Conservation (phyloP, 345 rosid genomes). For the Hypericum androsaemum region DNA sequence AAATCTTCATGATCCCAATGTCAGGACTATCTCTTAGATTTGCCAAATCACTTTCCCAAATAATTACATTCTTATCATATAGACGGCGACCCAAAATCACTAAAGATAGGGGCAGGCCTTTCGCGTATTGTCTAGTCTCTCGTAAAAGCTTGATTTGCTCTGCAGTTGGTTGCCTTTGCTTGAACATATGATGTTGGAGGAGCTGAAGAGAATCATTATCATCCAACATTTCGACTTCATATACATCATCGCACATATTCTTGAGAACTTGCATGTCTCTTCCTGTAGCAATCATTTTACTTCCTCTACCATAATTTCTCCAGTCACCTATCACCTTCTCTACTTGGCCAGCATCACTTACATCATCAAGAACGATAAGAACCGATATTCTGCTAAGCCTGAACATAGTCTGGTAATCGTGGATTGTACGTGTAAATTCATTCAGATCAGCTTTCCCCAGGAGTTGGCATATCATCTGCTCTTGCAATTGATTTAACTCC, state of each 20-base stretch:
- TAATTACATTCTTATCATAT: neutral
- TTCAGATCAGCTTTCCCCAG: neutral
- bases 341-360: neutral
- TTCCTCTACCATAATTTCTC: neutral
- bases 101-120: neutral
- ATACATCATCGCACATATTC: neutral
- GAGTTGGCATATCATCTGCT: neutral
- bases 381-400: neutral
- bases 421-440: neutral
- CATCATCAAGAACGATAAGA: constrained; percentile 1
- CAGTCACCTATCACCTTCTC: neutral
- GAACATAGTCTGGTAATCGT: neutral
- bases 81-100: neutral
- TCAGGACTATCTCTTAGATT: neutral
- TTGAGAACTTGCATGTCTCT: neutral
- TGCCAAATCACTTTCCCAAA: constrained; percentile 1
- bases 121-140: neutral
- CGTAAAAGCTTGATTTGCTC: neutral
- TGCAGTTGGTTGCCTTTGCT: neutral
- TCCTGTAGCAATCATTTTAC: neutral
- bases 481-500: neutral
- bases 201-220: neutral
- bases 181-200: neutral
- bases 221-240: neutral
- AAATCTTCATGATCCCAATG: neutral